A percentile compares a stretch with the other conserved stretches of the same genome.
Conservation (phyloP, 2,329 filamentous ascomycete genomes). For the Penicillium italicum region DNA sequence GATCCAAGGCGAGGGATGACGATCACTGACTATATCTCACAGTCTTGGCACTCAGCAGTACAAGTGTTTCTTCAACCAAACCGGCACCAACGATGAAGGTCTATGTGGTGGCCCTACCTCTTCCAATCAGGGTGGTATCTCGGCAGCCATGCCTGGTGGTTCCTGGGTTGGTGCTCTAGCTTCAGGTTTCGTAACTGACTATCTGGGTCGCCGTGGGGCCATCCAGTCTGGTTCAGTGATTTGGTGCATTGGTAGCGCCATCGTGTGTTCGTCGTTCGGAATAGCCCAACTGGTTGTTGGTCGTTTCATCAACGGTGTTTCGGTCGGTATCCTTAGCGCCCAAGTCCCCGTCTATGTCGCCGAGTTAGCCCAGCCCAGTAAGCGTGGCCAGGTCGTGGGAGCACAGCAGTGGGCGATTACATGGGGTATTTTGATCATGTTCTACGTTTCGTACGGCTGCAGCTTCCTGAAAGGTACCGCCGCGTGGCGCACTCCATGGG, state of each 20-base stretch:
- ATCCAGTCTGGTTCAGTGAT: constrained; percentile 53
- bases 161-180: constrained; percentile 61
- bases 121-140: constrained; percentile 65
- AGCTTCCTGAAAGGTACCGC: constrained; percentile 57
- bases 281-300: constrained; percentile 69
- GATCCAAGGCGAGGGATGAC: no score
- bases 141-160: constrained; percentile 69
- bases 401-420: constrained; percentile 73
- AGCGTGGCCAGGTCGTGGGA: constrained; percentile 61
- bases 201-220: constrained; percentile 51
- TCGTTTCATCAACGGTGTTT: constrained; percentile 67
- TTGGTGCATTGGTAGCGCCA: constrained; percentile 54
- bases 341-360: constrained; percentile 68
- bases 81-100: constrained; percentile 30
- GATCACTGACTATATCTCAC: not conserved
- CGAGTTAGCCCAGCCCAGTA: constrained; percentile 58
- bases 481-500: constrained; percentile 64
- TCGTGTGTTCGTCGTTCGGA: constrained; percentile 62
- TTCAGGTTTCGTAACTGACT: constrained; percentile 56
- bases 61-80: constrained; percentile 66
- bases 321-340: constrained; percentile 70
- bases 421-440: constrained; percentile 67
- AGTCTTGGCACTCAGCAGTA: constrained; percentile 63
- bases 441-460: constrained; percentile 61
- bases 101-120: constrained; percentile 44